A percentile compares a stretch with the other conserved stretches of the same genome.
phyloP scores from a whole-genome alignment of 768 basidiomycete species.

The Roridomyces roridus region DNA sequence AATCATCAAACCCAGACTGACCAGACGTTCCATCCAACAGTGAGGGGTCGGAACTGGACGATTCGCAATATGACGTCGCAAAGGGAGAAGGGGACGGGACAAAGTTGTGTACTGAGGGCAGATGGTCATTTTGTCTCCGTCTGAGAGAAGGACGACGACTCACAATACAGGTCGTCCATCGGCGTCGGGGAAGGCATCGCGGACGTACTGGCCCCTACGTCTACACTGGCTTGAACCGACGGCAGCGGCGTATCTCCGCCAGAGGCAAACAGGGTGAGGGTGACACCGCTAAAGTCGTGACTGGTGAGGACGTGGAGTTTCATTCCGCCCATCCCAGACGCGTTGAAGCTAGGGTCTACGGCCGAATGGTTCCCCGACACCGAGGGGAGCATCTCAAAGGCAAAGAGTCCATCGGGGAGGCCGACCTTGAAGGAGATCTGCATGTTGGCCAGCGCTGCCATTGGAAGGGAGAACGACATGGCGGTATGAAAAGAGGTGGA shows the following conservation, averaged over 20 bases:
- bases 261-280: conserved; percentile 3
- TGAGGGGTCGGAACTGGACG: no score
- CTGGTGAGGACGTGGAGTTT: neutral
- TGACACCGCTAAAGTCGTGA: neutral
- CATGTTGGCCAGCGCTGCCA: neutral
- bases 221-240: no score
- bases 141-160: no score
- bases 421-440: conserved; percentile 4
- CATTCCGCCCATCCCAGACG: neutral
- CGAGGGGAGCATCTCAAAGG: conserved; percentile 5
- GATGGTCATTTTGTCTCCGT: no score
- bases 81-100: no score
- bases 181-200: no score
- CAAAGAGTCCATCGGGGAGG: neutral
- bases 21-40: no score
- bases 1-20: no score
- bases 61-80: no score
- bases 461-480: conserved; percentile 4
- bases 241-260: neutral
- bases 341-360: neutral
- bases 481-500: neutral
- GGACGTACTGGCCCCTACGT: no score
- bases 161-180: no score
- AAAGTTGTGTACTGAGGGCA: no score
- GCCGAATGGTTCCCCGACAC: neutral